Conservation (phyloP, 176 grass and related monocot genomes). For the Cenchrus americanus region DNA sequence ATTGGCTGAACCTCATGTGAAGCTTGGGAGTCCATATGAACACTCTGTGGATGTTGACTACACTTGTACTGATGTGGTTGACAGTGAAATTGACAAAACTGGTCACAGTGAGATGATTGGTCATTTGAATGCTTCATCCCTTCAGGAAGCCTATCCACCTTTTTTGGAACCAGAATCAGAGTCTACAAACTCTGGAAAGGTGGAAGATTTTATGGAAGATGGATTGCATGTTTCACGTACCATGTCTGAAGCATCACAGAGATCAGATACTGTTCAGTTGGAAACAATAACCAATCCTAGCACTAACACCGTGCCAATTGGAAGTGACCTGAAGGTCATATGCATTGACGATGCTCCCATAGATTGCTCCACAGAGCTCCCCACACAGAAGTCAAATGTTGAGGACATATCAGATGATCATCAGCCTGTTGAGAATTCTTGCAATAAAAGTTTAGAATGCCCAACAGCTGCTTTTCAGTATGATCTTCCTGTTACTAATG, state of each 20-base stretch:
- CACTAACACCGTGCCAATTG: not conserved
- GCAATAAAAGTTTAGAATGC: conserved; percentile 20
- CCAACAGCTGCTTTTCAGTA: conserved; percentile 31
- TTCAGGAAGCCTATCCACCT: not conserved
- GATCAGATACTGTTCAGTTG: not conserved
- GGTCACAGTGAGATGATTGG: not conserved
- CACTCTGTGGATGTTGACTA: conserved; percentile 19
- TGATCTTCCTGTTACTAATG: conserved; percentile 38
- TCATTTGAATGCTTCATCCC: conserved; percentile 5
- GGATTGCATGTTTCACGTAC: conserved; percentile 5
- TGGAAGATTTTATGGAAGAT: conserved; percentile 21
- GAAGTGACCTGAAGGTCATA: conserved; percentile 22
- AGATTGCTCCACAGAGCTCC: not conserved
- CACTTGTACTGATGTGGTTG: conserved; percentile 20
- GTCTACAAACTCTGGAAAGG: conserved; percentile 31
- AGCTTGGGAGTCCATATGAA: conserved; percentile 14
- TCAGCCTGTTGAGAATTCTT: conserved; percentile 29
- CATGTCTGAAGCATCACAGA: conserved; percentile 39
- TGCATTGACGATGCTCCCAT: conserved; percentile 19
- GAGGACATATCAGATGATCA: conserved; percentile 33
- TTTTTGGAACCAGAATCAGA: conserved; percentile 7
- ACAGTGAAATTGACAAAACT: conserved; percentile 2
- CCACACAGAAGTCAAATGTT: conserved; percentile 25
- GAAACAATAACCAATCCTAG: conserved; percentile 19
- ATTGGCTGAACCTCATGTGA: conserved; percentile 20